Percentiles rank a stretch among this genome's conserved stretches.
Conservation (phyloP, 1,284 basidiomycete species). For the Wallemia hederae region DNA sequence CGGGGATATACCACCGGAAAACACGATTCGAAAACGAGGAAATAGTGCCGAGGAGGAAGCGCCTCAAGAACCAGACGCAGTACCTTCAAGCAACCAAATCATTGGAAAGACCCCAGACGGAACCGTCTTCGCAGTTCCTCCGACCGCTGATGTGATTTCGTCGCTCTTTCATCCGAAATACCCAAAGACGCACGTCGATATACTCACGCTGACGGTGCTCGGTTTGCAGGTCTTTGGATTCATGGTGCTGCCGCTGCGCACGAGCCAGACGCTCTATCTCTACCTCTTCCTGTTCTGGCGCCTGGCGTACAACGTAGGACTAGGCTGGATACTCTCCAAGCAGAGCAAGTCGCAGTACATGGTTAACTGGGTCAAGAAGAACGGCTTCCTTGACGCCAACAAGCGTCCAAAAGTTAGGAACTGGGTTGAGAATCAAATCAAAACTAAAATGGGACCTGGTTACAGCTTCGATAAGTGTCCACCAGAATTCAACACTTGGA, state of each 20-base stretch:
- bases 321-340: slow-evolving; percentile 74
- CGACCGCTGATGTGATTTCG: slow-evolving; percentile 80
- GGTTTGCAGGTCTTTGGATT: slow-evolving; percentile 49
- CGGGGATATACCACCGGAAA: background rate
- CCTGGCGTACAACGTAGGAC: slow-evolving; percentile 63
- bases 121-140: slow-evolving; percentile 71
- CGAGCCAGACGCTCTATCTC: slow-evolving; percentile 38
- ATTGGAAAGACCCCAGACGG: background rate
- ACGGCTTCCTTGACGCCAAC: slow-evolving; percentile 61
- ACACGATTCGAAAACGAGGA: background rate
- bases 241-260: slow-evolving; percentile 24
- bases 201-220: slow-evolving; percentile 53
- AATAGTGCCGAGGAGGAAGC: background rate
- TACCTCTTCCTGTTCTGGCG: slow-evolving; percentile 82
- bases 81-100: background rate
- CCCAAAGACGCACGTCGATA: slow-evolving; percentile 70
- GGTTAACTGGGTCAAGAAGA: slow-evolving; percentile 40
- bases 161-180: slow-evolving; percentile 63
- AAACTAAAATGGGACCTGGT: slow-evolving; percentile 75
- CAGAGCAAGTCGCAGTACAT: slow-evolving; percentile 88
- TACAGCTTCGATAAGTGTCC: slow-evolving; percentile 60
- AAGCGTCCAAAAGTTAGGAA: slow-evolving; percentile 31
- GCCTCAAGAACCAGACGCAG: background rate
- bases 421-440: slow-evolving; percentile 66
- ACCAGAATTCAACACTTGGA: slow-evolving; percentile 56